phyloP scores from a whole-genome alignment of 2,329 filamentous ascomycete genomes.

The Fonsecaea erecta region DNA sequence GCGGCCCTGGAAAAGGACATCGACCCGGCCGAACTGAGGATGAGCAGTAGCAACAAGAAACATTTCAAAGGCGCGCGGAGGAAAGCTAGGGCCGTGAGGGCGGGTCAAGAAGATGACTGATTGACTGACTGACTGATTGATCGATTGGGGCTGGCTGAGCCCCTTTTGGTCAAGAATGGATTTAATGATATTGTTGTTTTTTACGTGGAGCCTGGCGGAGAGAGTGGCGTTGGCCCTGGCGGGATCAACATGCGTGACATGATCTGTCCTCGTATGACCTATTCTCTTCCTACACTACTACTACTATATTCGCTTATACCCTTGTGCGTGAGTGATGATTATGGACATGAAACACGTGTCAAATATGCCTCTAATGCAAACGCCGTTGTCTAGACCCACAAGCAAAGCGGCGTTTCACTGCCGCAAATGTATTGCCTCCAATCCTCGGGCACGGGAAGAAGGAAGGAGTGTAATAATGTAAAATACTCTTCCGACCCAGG shows the following conservation, averaged over 20 bases:
- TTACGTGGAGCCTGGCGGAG: neutral
- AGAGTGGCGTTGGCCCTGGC: no score
- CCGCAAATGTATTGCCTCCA: neutral
- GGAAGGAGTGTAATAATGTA: no score
- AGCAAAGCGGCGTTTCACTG: neutral
- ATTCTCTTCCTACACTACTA: no score
- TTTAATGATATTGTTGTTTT: neutral
- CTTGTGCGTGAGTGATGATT: no score
- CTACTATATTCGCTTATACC: no score
- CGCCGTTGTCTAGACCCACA: neutral
- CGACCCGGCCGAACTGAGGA: constrained; percentile 75
- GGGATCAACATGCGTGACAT: no score
- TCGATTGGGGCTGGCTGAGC: no score
- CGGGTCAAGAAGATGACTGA: constrained; percentile 43
- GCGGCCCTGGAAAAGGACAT: constrained; percentile 82
- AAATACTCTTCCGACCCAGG: no score
- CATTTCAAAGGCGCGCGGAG: constrained; percentile 83
- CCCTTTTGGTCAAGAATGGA: no score
- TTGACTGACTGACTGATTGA: neutral
- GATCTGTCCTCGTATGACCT: no score
- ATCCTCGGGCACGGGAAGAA: no score
- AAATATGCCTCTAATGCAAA: neutral
- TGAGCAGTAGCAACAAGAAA: constrained; percentile 74
- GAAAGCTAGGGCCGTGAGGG: constrained; percentile 61
- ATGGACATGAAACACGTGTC: no score